A percentile compares a stretch with the other conserved stretches of the same genome.
These are phyloP conservation scores for Hymenoscyphus albidus DNA, from an alignment of 2,329 filamentous ascomycete genomes.

Conservation along the genomic window DNA sequence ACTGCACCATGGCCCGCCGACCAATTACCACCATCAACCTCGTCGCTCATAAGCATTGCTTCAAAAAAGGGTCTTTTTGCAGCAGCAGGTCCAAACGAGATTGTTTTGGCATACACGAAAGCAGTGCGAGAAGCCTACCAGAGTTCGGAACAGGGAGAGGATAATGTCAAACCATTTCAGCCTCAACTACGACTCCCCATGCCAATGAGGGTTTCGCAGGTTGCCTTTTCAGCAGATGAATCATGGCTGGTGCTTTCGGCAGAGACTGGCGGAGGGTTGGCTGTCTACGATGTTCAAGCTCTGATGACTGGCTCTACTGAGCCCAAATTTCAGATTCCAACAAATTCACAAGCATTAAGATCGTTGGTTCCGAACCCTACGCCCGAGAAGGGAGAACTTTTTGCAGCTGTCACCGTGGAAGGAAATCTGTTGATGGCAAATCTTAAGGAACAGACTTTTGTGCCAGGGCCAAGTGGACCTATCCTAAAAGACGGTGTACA, in stretches of 20 bases:
- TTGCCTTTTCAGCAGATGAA: constrained; percentile 89
- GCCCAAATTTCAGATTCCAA: constrained; percentile 70
- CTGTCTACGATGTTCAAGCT: constrained; percentile 72
- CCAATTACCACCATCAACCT: constrained; percentile 65
- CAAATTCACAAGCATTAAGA: constrained; percentile 70
- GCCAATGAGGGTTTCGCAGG: constrained; percentile 74
- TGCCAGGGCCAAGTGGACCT: constrained; percentile 56
- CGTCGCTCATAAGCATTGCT: constrained; percentile 81
- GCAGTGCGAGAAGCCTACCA: constrained; percentile 73
- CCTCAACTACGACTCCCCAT: constrained; percentile 71
- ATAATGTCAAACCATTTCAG: constrained; percentile 65
- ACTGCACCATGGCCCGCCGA: constrained; percentile 67
- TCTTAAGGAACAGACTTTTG: constrained; percentile 61
- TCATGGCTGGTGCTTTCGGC: constrained; percentile 78
- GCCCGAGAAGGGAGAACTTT: constrained; percentile 65
- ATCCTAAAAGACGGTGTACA: constrained; percentile 72
- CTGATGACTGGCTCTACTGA: constrained; percentile 64
- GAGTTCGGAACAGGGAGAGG: constrained; percentile 53
- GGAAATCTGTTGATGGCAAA: constrained; percentile 84
- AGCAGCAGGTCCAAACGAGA: constrained; percentile 76
- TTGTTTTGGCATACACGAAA: constrained; percentile 74
- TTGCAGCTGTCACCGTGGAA: constrained; percentile 74
- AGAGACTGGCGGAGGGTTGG: constrained; percentile 74
- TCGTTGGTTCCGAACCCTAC: constrained; percentile 78
- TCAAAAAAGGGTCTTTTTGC: constrained; percentile 77